Evolutionary conservation across 768 basidiomycete genomes (phyloP), one percentile per base, ranked within the genome.

Genomic region (Rossbeevera mucosa): DNA sequence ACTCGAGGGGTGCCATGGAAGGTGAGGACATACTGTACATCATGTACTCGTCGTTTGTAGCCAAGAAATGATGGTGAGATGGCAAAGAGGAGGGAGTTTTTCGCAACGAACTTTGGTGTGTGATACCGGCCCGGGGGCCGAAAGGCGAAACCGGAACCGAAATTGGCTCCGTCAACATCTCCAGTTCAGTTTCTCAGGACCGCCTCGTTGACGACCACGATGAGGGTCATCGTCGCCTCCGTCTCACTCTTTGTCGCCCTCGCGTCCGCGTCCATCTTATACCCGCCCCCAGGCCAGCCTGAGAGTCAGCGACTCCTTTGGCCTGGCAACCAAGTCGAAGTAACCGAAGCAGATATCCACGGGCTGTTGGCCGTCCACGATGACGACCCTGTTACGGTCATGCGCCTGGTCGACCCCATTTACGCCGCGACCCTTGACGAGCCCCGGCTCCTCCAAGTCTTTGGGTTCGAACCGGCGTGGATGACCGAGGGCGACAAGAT

Each of bases 401-500:
- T 64, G 59, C 50, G 40, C 36, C 21, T 63, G 42, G 1, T 63
- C 0, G 55, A 64, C 29, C 53, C 63, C 9, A 42, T 7, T 3
- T 31, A 54, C 20, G 53, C 59, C 11, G 21, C 50, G n/a, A 51
- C 45, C 18, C 59, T 63, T 16, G 62, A 63, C 4, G 59, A 57
- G 26, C 62, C 61, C 13, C 51, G 62, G 7, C 46, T 64, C 1
- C 13, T 64, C 7, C 43, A 61, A 29, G 44, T 56, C 20, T 44
- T 51, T 33, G 65, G 52, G 2, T 2, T 13, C n/a, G 46, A 61
- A 25, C 52, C 64, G 5, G 9, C 26, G 30, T 52, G 59, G 56
- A 48, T 64, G 62, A 54, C 59, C 7, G 61, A 57, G 21, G 60
- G 59, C 11, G 54, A 60, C 12, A 63, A 60, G 30, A 31, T 63